phyloP scores from a whole-genome alignment of 2,329 filamentous ascomycete genomes.

The Chalara sp. region DNA sequence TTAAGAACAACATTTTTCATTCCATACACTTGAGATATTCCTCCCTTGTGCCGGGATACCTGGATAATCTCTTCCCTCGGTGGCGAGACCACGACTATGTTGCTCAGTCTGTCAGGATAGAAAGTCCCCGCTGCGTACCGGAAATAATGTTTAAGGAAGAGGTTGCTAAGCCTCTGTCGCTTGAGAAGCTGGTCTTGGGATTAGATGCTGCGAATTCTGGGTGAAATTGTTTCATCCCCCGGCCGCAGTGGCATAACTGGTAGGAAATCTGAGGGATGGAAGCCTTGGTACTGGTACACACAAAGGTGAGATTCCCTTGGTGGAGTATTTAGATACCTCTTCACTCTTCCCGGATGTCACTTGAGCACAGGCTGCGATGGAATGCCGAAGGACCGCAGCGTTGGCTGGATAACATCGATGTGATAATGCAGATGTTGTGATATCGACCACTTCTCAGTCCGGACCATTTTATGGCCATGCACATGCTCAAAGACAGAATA shows the following conservation, averaged over 20 bases:
- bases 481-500: constrained; percentile 46
- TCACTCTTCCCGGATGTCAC: neutral
- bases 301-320: constrained; percentile 8
- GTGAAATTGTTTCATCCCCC: constrained; percentile 28
- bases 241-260: constrained; percentile 29
- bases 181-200: constrained; percentile 27
- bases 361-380: constrained; percentile 59
- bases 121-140: constrained; percentile 34
- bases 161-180: constrained; percentile 43
- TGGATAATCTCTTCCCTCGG: constrained; percentile 39
- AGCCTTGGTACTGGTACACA: constrained; percentile 24
- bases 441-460: constrained; percentile 51
- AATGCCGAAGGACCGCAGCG: constrained; percentile 47
- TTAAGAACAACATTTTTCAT: constrained; percentile 21
- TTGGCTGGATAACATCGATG: constrained; percentile 54
- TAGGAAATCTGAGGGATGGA: constrained; percentile 51
- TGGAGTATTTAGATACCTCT: no score
- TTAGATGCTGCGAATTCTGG: constrained; percentile 32
- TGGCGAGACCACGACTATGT: constrained; percentile 39
- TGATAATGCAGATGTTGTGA: constrained; percentile 49
- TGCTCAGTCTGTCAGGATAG: constrained; percentile 36
- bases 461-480: constrained; percentile 44
- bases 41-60: constrained; percentile 51
- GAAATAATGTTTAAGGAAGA: constrained; percentile 40
- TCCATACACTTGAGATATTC: constrained; percentile 39